phyloP scores from a whole-genome alignment of 2,329 filamentous ascomycete species.

The Graphilbum fragrans region DNA sequence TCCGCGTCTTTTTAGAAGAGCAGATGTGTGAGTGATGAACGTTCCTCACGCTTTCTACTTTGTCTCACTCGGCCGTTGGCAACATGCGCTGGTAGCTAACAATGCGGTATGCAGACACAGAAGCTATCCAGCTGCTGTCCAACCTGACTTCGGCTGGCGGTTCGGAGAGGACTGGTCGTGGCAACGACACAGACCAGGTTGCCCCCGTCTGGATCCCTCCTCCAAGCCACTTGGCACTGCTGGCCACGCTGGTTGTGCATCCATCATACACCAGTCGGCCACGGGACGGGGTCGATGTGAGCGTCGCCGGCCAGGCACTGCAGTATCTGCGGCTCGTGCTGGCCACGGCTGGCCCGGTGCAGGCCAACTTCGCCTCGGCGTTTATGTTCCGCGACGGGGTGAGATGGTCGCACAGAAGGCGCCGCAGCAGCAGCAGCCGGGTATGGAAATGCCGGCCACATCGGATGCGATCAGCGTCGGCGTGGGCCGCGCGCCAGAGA shows the following conservation, averaged over 20 bases:
- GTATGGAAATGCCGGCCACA: slow-evolving; percentile 11
- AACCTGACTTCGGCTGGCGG: slow-evolving; percentile 46
- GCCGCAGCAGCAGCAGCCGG: background rate
- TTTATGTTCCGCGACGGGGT: slow-evolving; percentile 48
- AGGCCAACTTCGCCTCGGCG: slow-evolving; percentile 56
- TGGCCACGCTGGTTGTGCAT: slow-evolving; percentile 74
- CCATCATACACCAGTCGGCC: slow-evolving; percentile 67
- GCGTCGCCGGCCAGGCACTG: slow-evolving; percentile 55
- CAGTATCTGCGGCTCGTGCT: slow-evolving; percentile 59
- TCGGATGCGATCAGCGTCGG: background rate
- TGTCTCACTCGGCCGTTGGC: background rate
- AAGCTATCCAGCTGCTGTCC: slow-evolving; percentile 52
- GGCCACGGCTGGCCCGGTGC: slow-evolving; percentile 53
- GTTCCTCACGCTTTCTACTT: background rate
- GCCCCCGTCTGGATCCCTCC: slow-evolving; percentile 52
- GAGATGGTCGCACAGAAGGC: background rate
- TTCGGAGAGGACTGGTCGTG: slow-evolving; percentile 13
- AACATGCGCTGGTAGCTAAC: background rate
- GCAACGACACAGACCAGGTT: slow-evolving; percentile 6
- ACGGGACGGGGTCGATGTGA: slow-evolving; percentile 43
- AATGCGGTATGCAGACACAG: slow-evolving; percentile 26
- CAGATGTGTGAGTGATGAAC: slow-evolving; percentile 31
- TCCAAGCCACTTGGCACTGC: slow-evolving; percentile 60
- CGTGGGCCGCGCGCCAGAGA: slow-evolving; percentile 6
- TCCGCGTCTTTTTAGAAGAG: slow-evolving; percentile 65